These are phyloP conservation scores for Dalbergia cultrata DNA, from an alignment of 306 rosid genomes.

Conservation along the genomic window DNA sequence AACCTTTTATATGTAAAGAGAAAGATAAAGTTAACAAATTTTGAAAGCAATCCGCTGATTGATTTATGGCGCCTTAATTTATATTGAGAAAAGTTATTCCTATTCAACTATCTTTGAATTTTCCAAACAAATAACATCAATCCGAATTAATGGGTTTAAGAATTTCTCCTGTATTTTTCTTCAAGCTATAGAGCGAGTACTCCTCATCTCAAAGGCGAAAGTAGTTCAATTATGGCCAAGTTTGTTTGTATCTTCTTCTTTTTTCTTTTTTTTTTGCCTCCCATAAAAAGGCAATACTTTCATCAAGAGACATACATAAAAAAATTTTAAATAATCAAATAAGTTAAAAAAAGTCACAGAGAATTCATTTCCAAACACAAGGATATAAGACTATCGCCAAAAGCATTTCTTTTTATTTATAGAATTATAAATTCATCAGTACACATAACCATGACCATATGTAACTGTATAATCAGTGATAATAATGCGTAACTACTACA, in stretches of 20 bases:
- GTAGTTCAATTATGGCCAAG: not conserved
- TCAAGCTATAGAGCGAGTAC: not conserved
- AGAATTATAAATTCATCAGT: conserved; percentile 21
- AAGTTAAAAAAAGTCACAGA: too few relatives aligned
- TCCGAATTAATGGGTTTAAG: not conserved
- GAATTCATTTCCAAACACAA: not conserved
- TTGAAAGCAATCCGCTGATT: not conserved
- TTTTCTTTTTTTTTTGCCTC: too few relatives aligned
- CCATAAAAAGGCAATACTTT: too few relatives aligned
- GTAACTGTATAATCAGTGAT: conserved; percentile 36
- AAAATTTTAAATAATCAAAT: too few relatives aligned
- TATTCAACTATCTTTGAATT: not conserved
- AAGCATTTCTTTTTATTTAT: conserved; percentile 16
- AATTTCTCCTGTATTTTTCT: too few relatives aligned
- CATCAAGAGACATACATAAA: not conserved
- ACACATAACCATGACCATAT: conserved; percentile 6
- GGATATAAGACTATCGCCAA: not conserved
- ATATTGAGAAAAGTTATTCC: not conserved
- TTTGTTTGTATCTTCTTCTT: too few relatives aligned
- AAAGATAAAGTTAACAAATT: not conserved
- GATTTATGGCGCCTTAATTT: too few relatives aligned
- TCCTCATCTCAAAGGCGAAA: not conserved
- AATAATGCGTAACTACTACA: conserved; percentile 1
- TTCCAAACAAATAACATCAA: not conserved
- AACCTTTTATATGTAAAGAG: too few relatives aligned